These are phyloP conservation scores for Aspergillus jensenii DNA, from an alignment of 2,329 filamentous ascomycete species.

Conservation along the genomic window DNA sequence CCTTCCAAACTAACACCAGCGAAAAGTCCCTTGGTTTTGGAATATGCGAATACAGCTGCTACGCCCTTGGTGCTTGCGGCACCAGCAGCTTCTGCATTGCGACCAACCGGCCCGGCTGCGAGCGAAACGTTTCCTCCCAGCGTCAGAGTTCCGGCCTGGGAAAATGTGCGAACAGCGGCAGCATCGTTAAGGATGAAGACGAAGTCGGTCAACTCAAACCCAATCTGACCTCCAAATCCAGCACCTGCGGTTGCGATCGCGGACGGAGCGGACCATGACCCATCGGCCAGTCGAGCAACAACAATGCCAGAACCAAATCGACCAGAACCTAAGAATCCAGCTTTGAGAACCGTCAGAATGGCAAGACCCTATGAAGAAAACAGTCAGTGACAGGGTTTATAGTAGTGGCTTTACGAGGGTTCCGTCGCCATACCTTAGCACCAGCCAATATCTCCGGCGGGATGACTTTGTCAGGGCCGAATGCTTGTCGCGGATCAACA, in stretches of 20 bases:
- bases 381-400: constrained; percentile 7
- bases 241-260: constrained; percentile 51
- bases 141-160: constrained; percentile 86
- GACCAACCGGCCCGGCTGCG: constrained; percentile 87
- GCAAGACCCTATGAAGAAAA: constrained; percentile 44
- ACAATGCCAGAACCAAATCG: constrained; percentile 52
- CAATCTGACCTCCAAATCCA: constrained; percentile 52
- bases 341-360: constrained; percentile 51
- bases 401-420: background rate
- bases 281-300: constrained; percentile 49
- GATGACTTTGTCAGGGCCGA: constrained; percentile 96
- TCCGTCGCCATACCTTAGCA: constrained; percentile 68
- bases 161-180: constrained; percentile 86
- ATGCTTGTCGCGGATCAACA: constrained; percentile 87
- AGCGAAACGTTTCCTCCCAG: constrained; percentile 95
- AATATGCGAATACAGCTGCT: constrained; percentile 93
- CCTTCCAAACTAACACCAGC: constrained; percentile 94
- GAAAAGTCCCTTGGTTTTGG: constrained; percentile 95
- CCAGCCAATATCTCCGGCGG: constrained; percentile 84
- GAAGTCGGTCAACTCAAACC: constrained; percentile 62
- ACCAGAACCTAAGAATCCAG: constrained; percentile 51
- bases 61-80: constrained; percentile 87
- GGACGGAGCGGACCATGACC: constrained; percentile 51
- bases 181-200: constrained; percentile 97
- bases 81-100: constrained; percentile 94